A percentile compares a stretch with the other conserved stretches of the same genome.
phyloP scores from a whole-genome alignment of 768 basidiomycete genomes.

The Coprinopsis cinerea region DNA sequence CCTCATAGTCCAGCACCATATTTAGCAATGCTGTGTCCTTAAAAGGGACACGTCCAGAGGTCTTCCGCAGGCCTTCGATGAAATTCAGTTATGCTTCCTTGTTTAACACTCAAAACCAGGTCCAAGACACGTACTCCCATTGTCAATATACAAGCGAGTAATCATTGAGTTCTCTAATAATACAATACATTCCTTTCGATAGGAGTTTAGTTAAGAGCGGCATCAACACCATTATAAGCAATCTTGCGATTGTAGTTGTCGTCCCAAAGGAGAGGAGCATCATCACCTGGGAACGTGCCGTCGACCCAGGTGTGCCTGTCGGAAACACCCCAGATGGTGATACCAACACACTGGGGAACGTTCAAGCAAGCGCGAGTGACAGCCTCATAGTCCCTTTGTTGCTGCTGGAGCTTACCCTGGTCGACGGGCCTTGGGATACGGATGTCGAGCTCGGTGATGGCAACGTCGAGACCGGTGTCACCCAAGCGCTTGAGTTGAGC shows the following conservation, averaged over 20 bases:
- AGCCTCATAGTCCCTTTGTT: conserved; percentile 51
- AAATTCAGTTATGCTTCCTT: too few relatives aligned
- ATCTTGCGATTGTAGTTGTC: conserved; percentile 22
- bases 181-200: background rate
- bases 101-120: too few relatives aligned
- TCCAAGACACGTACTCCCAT: too few relatives aligned
- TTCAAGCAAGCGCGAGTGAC: conserved; percentile 51
- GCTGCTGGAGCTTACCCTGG: conserved; percentile 41
- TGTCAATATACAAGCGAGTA: too few relatives aligned
- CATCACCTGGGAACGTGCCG: conserved; percentile 9
- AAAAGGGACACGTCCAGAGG: too few relatives aligned
- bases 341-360: conserved; percentile 35
- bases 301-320: conserved; percentile 32
- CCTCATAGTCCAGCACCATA: too few relatives aligned
- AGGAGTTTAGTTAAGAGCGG: conserved; percentile 10
- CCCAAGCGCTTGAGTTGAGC: conserved; percentile 47
- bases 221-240: conserved; percentile 25
- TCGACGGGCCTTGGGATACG: conserved; percentile 53
- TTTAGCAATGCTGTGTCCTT: too few relatives aligned
- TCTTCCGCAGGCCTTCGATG: too few relatives aligned
- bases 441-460: conserved; percentile 65
- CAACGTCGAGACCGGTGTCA: conserved; percentile 59
- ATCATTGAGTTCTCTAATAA: too few relatives aligned
- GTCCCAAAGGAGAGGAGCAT: conserved; percentile 22
- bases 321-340: conserved; percentile 42